Conservation (phyloP, 176 grass and related monocot species). For the Calamus simplicifolius region DNA sequence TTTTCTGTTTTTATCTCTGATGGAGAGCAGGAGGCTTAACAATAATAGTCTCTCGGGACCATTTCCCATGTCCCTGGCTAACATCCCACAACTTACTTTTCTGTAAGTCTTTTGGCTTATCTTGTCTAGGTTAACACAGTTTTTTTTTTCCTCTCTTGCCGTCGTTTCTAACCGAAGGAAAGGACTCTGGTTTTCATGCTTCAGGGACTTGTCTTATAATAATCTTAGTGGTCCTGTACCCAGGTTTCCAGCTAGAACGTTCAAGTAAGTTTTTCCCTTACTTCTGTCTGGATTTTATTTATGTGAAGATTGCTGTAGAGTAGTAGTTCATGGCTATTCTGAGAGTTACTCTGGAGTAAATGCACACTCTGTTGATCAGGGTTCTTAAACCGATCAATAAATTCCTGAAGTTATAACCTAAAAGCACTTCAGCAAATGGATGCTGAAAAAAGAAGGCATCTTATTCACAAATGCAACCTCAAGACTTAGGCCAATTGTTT, state of each 20-base stretch:
- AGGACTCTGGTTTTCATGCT: constrained; percentile 21
- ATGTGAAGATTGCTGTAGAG: neutral
- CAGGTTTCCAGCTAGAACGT: constrained; percentile 47
- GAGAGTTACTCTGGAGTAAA: no score
- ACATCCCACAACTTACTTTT: constrained; percentile 70
- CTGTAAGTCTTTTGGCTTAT: constrained; percentile 38
- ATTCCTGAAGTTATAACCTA: no score
- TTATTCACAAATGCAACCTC: no score
- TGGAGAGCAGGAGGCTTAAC: constrained; percentile 59
- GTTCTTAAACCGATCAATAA: no score
- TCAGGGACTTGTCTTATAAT: constrained; percentile 87
- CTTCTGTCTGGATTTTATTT: neutral
- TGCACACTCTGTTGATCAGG: no score
- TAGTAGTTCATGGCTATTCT: no score
- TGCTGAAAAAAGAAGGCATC: no score
- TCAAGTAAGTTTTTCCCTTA: constrained; percentile 51
- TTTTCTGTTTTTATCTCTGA: constrained; percentile 9
- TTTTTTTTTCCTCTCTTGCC: constrained; percentile 16
- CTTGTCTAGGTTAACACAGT: neutral
- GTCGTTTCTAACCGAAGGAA: constrained; percentile 5
- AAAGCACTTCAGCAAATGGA: no score
- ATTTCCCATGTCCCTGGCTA: constrained; percentile 38
- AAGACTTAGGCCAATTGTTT: no score
- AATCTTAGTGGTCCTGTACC: constrained; percentile 68
- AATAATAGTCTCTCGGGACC: constrained; percentile 64